phyloP scores from a whole-genome alignment of 164 flowering plant species.

The Magnolia sinica region DNA sequence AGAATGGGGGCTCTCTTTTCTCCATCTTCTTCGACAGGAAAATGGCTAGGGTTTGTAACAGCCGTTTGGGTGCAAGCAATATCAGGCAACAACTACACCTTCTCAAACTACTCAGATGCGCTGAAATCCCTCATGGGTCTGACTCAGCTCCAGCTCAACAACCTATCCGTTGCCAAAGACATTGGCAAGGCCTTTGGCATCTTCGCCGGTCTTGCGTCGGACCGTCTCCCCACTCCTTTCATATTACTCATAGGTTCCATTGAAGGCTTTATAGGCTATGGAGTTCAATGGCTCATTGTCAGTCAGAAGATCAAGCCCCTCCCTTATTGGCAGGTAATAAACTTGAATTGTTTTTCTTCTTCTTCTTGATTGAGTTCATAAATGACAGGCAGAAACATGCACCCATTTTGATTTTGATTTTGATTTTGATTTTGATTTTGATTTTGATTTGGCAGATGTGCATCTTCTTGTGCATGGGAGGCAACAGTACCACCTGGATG shows the following conservation, averaged over 20 bases:
- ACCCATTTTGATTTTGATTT: not conserved
- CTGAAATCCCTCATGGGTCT: conserved; percentile 67
- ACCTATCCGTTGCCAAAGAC: conserved; percentile 77
- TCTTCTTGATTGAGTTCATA: not conserved
- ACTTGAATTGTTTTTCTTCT: not conserved
- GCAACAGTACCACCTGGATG: conserved; percentile 97
- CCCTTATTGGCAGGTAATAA: conserved; percentile 73
- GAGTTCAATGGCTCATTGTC: conserved; percentile 85
- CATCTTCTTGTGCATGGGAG: conserved; percentile 81
- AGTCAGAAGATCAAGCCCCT: conserved; percentile 54
- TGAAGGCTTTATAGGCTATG: conserved; percentile 78
- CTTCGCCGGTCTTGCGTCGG: conserved; percentile 73
- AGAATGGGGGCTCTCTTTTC: conserved; percentile 3
- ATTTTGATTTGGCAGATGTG: conserved; percentile 53
- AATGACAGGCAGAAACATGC: too few relatives aligned
- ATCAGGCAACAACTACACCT: conserved; percentile 89
- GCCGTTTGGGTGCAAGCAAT: conserved; percentile 88
- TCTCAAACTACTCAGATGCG: conserved; percentile 74
- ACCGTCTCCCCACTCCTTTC: conserved; percentile 49
- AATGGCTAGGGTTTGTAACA: conserved; percentile 86
- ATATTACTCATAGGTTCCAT: conserved; percentile 70
- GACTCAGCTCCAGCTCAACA: conserved; percentile 72
- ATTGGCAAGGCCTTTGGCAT: conserved; percentile 82
- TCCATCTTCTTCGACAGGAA: conserved; percentile 32
- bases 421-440: not conserved